These are phyloP conservation scores for Chaetomium strumarium DNA, from an alignment of 2,329 filamentous ascomycete species.

Conservation along the genomic window DNA sequence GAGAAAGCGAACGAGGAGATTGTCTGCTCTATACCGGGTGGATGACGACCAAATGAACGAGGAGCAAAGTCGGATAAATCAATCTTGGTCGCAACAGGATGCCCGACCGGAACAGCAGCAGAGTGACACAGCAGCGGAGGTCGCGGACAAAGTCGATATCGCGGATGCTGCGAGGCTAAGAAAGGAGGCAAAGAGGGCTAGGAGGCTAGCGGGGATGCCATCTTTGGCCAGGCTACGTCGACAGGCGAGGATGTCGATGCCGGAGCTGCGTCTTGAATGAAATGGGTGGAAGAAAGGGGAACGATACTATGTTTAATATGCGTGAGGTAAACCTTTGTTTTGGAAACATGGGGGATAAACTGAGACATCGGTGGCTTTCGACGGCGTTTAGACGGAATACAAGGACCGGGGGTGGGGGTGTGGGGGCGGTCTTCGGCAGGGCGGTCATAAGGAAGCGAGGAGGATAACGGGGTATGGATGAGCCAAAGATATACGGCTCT, in stretches of 20 bases:
- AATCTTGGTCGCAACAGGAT: background rate
- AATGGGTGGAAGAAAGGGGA: background rate
- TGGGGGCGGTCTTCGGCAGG: background rate
- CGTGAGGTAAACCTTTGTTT: background rate
- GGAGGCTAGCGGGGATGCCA: slow-evolving; percentile 21
- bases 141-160: slow-evolving; percentile 22
- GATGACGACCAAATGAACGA: background rate
- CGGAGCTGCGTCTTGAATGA: background rate
- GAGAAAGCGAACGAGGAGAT: slow-evolving; percentile 3
- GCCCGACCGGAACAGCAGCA: slow-evolving; percentile 6
- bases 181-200: slow-evolving; percentile 28
- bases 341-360: background rate
- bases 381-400: background rate
- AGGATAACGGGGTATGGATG: background rate
- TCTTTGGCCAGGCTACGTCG: slow-evolving; percentile 2
- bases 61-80: background rate
- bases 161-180: slow-evolving; percentile 28
- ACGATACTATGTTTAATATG: background rate
- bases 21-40: slow-evolving; percentile 13
- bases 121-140: background rate
- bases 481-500: background rate
- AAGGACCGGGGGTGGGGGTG: background rate
- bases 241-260: background rate
- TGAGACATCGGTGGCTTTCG: background rate
- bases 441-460: background rate